Base-by-base conservation (phyloP, 2,329 filamentous ascomycete species). In the Aureobasidium lini region DNA sequence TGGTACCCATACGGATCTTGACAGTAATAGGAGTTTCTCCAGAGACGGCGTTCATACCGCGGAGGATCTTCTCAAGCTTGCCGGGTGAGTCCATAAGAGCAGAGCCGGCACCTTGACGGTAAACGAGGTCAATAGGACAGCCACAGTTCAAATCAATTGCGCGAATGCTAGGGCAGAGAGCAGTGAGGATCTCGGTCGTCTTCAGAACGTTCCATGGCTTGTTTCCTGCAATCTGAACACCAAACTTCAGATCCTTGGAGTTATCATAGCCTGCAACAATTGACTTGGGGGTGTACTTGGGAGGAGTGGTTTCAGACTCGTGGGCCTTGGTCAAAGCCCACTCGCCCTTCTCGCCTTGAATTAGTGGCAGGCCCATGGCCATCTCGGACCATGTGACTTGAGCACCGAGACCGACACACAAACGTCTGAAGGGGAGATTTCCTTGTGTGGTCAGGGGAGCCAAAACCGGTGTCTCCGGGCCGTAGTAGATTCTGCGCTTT, bases 341-440 rank as follows among this genome's bases (percentile, higher is more conserved):
- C 76, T 99, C 94, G 1, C 86, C 81, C 74, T 93, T 95, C 64
- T 88, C 84, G 37, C 94, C 94, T 72, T 96, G 91, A 6, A 99
- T 81, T 43, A 99, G 76, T 9, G 93, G 92, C 73, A 95, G 77
- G 31, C 90, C 86, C 82, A 99, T 89, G 4, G 93, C 94, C 94
- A 99, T 99, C 74, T 99, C 94, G 0, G 93, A 97, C 77, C 96
- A 99, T 0, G 94, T 99, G 50, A 95, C 80, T 70, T 96, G 88
- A 31, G 91, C 92, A 37, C 94, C 94, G 28, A 97, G 81, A 59
- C 92, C 88, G 11, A 90, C 86, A 69, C 92, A 96, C 32, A 99
- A 83, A 52, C 94, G 84, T 60, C 94, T 87, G 77, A 96, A 99
- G 1, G 94, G 94, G 49, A 97, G 80, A 68, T 99, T 99, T 47